Conservation (phyloP, 768 basidiomycete genomes). For the Mycena sanguinolenta region DNA sequence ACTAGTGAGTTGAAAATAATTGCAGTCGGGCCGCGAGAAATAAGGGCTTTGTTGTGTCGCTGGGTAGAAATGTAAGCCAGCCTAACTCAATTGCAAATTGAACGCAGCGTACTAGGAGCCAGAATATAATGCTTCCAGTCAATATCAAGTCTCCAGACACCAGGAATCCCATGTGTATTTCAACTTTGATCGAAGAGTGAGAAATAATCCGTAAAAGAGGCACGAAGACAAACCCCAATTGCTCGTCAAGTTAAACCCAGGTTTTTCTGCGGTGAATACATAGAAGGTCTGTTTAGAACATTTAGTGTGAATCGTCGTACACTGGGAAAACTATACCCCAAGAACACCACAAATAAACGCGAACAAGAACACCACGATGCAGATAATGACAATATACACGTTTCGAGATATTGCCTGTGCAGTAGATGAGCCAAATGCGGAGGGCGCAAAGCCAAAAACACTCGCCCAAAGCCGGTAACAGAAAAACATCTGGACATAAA, state of each 20-base stretch:
- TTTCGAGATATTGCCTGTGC: background rate
- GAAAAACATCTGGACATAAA: constrained; percentile 1
- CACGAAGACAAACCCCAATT: too few species aligned
- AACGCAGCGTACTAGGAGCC: background rate
- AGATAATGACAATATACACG: background rate
- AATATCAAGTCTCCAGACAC: background rate
- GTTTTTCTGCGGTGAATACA: too few species aligned
- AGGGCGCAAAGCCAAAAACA: background rate
- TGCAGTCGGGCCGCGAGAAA: background rate
- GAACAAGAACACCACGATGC: too few species aligned
- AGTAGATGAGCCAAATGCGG: too few species aligned
- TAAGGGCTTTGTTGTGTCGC: background rate
- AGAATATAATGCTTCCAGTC: background rate
- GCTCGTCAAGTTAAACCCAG: too few species aligned
- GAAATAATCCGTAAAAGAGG: too few species aligned
- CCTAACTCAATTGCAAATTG: too few species aligned
- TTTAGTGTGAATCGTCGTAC: too few species aligned
- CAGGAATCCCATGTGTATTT: background rate
- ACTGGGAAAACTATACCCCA: too few species aligned
- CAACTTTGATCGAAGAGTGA: too few species aligned
- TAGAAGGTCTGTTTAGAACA: background rate
- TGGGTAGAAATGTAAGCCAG: background rate
- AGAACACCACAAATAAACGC: too few species aligned
- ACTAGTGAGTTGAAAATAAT: background rate
- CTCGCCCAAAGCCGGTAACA: constrained; percentile 3